Conservation (phyloP, 2,329 filamentous ascomycete species). For the Boeremia lycopersici region DNA sequence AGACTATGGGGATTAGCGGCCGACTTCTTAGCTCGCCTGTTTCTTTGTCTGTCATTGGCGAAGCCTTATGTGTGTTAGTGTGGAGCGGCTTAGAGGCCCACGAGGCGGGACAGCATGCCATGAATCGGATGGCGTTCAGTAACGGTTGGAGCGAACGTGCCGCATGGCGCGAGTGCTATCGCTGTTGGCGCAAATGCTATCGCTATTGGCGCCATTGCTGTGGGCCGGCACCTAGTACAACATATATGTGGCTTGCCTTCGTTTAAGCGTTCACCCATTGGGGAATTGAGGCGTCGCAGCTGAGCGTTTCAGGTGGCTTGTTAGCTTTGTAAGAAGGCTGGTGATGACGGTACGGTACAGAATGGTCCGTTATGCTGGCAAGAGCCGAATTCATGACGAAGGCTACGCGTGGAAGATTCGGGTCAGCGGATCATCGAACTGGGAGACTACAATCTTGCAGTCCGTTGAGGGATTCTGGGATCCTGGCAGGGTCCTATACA, state of each 20-base stretch:
- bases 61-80: constrained; percentile 16
- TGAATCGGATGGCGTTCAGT: constrained; percentile 19
- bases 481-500: constrained; percentile 12
- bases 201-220: constrained; percentile 12
- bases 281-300: neutral
- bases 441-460: constrained; percentile 7
- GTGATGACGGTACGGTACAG: neutral
- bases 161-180: constrained; percentile 24
- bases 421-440: constrained; percentile 1
- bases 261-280: neutral
- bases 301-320: neutral
- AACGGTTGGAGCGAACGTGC: constrained; percentile 14
- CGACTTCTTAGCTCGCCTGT: constrained; percentile 21
- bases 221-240: constrained; percentile 9
- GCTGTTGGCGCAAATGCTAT: constrained; percentile 13
- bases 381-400: neutral
- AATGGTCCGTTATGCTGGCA: neutral
- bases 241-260: constrained; percentile 8
- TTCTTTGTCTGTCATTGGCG: constrained; percentile 24
- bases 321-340: neutral
- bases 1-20: constrained; percentile 9
- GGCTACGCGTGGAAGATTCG: neutral
- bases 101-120: constrained; percentile 11
- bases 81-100: constrained; percentile 16
- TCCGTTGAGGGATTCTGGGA: constrained; percentile 14